phyloP scores from a whole-genome alignment of 116 monocot species.

The Dioscorea cayenensis region DNA sequence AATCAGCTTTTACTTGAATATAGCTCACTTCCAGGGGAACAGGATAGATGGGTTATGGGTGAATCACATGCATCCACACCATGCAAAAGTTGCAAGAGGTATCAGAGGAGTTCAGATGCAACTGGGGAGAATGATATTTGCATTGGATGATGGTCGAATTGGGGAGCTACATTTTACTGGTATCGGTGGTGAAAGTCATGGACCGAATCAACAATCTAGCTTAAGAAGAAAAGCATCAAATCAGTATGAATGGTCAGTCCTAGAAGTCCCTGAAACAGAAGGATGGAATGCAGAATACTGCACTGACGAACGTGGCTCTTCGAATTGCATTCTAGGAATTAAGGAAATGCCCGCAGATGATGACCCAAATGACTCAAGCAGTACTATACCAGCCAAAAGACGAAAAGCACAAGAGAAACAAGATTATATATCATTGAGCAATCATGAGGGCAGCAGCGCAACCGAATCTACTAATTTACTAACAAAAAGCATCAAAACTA shows the following conservation, averaged over 20 bases:
- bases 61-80: slow-evolving; percentile 65
- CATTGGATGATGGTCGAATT: slow-evolving; percentile 80
- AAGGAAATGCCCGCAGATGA: slow-evolving; percentile 26
- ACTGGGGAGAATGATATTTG: slow-evolving; percentile 64
- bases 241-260: slow-evolving; percentile 73
- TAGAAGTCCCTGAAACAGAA: slow-evolving; percentile 92
- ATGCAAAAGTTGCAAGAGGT: slow-evolving; percentile 72
- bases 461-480: slow-evolving; percentile 41
- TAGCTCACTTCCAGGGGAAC: slow-evolving; percentile 8
- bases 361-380: slow-evolving; percentile 25
- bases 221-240: slow-evolving; percentile 40
- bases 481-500: slow-evolving; percentile 32
- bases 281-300: slow-evolving; percentile 98
- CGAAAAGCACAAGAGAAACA: slow-evolving; percentile 29
- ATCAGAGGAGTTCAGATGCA: slow-evolving; percentile 68
- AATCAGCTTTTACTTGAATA: background rate
- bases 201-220: slow-evolving; percentile 40
- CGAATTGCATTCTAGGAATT: slow-evolving; percentile 72
- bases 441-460: slow-evolving; percentile 4
- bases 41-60: slow-evolving; percentile 48
- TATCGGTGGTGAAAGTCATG: slow-evolving; percentile 48
- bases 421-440: slow-evolving; percentile 35
- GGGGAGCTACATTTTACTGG: slow-evolving; percentile 73
- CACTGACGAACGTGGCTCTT: slow-evolving; percentile 60
- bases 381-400: slow-evolving; percentile 22